Evolutionary conservation across 805 yeast genomes (phyloP).

Genomic region (Yarrowia sp.): DNA sequence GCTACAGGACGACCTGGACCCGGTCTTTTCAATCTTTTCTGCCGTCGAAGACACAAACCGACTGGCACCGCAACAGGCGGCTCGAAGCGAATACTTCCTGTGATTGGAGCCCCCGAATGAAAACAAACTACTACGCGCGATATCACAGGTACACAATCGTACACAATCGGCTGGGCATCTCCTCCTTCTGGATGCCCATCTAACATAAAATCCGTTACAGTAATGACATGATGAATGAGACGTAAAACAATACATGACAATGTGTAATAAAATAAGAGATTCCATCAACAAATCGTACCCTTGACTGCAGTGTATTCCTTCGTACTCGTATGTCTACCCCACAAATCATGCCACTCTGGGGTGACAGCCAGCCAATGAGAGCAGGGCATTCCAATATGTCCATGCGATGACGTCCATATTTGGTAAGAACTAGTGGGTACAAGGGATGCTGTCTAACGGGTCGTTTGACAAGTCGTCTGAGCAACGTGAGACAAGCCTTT

Average conservation of each 20-base stretch:
- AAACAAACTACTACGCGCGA: too few relatives aligned
- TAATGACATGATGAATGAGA: conserved; percentile 38
- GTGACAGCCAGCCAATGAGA: conserved; percentile 1
- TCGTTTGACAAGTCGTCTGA: too few relatives aligned
- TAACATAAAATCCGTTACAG: conserved; percentile 37
- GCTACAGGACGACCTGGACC: conserved; percentile 83
- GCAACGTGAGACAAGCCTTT: too few relatives aligned
- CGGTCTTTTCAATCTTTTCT: conserved; percentile 90
- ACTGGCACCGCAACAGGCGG: conserved; percentile 44
- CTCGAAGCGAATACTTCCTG: conserved; percentile 46
- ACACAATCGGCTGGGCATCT: conserved; percentile 29
- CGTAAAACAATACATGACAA: conserved; percentile 1
- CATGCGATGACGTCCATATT: too few relatives aligned
- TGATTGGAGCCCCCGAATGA: conserved; percentile 25
- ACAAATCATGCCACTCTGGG: conserved; percentile 8
- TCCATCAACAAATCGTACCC: too few relatives aligned
- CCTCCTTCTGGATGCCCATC: neutral
- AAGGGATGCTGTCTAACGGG: too few relatives aligned
- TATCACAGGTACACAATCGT: conserved; percentile 25
- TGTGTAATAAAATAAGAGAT: neutral
- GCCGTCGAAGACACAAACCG: conserved; percentile 63
- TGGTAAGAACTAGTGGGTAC: too few relatives aligned
- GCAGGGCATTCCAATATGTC: neutral
- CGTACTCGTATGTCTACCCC: neutral
- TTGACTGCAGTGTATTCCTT: too few relatives aligned